phyloP scores from a whole-genome alignment of 2,329 filamentous ascomycete genomes.

The Dryadomyces sulphureus region DNA sequence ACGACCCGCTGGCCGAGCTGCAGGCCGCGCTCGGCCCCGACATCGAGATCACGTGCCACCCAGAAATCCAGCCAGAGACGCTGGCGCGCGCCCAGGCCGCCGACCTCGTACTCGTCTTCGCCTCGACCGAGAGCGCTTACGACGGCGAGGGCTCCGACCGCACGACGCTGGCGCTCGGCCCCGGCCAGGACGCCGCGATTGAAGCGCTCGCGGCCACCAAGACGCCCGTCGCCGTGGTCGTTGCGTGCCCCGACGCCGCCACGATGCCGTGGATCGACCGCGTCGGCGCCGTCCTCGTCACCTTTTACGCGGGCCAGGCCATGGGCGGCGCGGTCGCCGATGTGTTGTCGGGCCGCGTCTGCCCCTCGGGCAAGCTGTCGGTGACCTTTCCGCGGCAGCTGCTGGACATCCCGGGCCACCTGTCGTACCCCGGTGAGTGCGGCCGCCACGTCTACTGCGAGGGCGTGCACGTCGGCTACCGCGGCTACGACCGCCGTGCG shows the following conservation, averaged over 20 bases:
- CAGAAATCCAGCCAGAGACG: conserved; percentile 31
- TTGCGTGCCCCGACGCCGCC: conserved; percentile 51
- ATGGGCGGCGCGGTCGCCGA: conserved; percentile 53
- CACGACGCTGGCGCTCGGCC: conserved; percentile 42
- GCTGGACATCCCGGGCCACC: conserved; percentile 59
- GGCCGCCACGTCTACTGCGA: conserved; percentile 49
- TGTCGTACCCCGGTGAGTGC: conserved; percentile 54
- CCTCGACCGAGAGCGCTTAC: conserved; percentile 62
- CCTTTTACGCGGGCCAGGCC: conserved; percentile 57
- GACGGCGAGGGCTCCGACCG: conserved; percentile 54
- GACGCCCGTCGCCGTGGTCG: conserved; percentile 50
- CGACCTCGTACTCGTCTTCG: conserved; percentile 51
- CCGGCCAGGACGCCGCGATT: conserved; percentile 47
- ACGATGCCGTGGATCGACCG: conserved; percentile 55
- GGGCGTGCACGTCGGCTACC: conserved; percentile 67
- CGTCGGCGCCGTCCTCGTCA: conserved; percentile 52
- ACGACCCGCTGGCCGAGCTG: conserved; percentile 24
- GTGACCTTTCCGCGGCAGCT: conserved; percentile 50
- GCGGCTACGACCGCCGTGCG: conserved; percentile 59
- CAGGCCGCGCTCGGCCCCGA: conserved; percentile 35
- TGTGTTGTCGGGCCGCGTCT: conserved; percentile 46
- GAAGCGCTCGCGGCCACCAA: conserved; percentile 43
- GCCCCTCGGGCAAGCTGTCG: conserved; percentile 54
- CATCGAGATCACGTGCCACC: conserved; percentile 41
- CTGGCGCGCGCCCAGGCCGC: neutral